phyloP scores from a whole-genome alignment of 768 basidiomycete species.

The Cubamyces sp. region DNA sequence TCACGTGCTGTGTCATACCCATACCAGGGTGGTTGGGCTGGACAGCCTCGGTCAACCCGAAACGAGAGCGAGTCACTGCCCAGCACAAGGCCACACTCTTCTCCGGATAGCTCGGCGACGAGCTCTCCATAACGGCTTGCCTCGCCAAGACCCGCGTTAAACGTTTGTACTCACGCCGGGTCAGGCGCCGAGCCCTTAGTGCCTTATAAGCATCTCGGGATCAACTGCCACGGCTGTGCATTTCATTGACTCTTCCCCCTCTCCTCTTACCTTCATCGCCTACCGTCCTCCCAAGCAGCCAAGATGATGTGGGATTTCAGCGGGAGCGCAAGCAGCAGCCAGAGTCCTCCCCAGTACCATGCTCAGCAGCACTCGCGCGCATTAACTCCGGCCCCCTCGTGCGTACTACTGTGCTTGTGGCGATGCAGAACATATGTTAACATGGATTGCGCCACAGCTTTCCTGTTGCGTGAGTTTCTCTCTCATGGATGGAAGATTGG shows the following conservation, averaged over 20 bases:
- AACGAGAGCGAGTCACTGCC: conserved; percentile 12
- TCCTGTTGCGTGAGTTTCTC: conserved; percentile 13
- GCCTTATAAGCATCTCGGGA: conserved; percentile 20
- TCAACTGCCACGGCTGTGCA: conserved; percentile 20
- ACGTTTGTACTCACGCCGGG: conserved; percentile 6
- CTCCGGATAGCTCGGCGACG: conserved; percentile 7
- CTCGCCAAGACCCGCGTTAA: conserved; percentile 14
- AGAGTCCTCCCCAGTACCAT: conserved; percentile 11
- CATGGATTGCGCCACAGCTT: background rate
- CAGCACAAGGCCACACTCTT: background rate
- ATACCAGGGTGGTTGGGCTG: conserved; percentile 11
- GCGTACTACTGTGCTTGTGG: conserved; percentile 11
- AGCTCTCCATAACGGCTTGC: conserved; percentile 8
- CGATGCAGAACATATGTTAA: background rate
- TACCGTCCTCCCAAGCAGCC: background rate
- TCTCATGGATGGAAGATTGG: background rate
- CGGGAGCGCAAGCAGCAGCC: conserved; percentile 14
- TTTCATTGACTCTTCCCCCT: conserved; percentile 12
- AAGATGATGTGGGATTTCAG: conserved; percentile 28
- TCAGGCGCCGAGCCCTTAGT: conserved; percentile 2
- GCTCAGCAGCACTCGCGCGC: conserved; percentile 4
- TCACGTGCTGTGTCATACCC: conserved; percentile 12
- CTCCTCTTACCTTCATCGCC: conserved; percentile 5
- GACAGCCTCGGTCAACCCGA: conserved; percentile 1
- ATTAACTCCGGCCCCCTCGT: conserved; percentile 7